Evolutionary conservation across 371 early-diverging fungal species (phyloP).

Genomic region (Mortierella sp.): DNA sequence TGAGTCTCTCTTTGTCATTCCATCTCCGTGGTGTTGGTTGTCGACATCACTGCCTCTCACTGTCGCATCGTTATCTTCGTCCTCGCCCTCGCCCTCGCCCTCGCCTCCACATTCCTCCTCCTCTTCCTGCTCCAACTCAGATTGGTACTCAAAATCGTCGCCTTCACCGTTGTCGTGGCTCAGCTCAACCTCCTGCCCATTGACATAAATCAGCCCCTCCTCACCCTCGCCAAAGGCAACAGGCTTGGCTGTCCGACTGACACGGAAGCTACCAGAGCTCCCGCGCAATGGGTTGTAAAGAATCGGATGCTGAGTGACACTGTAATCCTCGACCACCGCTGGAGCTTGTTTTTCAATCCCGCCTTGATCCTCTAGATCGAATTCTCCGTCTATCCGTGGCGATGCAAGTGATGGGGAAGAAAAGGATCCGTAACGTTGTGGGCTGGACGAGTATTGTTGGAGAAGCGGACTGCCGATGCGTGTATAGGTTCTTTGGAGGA

Average conservation of each 20-base stretch:
- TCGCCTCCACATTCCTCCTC: neutral
- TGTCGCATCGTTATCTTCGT: conserved; percentile 6
- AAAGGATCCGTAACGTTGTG: conserved; percentile 33
- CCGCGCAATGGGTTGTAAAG: conserved; percentile 54
- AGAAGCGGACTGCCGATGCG: conserved; percentile 20
- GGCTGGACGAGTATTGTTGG: conserved; percentile 18
- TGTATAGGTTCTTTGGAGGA: conserved; percentile 7
- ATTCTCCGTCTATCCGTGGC: neutral
- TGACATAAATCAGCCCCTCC: conserved; percentile 35
- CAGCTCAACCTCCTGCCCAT: conserved; percentile 28
- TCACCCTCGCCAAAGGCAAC: conserved; percentile 43
- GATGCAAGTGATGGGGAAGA: conserved; percentile 30
- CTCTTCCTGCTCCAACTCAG: conserved; percentile 1
- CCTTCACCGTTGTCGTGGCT: neutral
- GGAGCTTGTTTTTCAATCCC: neutral
- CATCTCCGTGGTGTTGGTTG: neutral
- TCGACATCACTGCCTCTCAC: neutral
- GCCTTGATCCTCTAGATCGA: conserved; percentile 18
- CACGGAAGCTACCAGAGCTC: conserved; percentile 46
- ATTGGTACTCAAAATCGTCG: neutral
- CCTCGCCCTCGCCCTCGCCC: neutral
- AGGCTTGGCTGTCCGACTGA: conserved; percentile 32
- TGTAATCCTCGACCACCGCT: conserved; percentile 12
- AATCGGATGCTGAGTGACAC: conserved; percentile 41
- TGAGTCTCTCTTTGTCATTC: neutral